A percentile compares a stretch with the other conserved stretches of the same genome.
Evolutionary conservation across 495 filamentous ascomycete species (phyloP).

Genomic region (Talaromyces ruber): DNA sequence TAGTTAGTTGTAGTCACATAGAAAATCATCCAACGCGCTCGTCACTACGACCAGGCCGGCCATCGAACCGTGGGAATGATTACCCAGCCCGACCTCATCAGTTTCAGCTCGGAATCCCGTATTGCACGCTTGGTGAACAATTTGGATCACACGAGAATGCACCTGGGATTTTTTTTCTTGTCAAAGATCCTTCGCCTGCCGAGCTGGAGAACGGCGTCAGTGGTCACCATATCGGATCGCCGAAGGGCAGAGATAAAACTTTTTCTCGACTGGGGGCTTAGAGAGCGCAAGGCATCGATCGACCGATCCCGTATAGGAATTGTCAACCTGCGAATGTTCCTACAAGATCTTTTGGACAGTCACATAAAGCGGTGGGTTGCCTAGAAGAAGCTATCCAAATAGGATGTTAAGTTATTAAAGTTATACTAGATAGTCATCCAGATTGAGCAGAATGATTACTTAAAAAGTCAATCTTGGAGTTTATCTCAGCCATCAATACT

Average conservation of each 20-base stretch:
- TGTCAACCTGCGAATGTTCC: conserved; percentile 14
- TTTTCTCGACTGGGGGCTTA: conserved; percentile 14
- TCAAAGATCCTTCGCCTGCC: conserved; percentile 28
- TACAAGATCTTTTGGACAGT: conserved; percentile 16
- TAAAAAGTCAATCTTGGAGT: too few species aligned
- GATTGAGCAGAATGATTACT: too few species aligned
- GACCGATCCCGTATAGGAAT: conserved; percentile 15
- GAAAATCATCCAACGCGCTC: conserved; percentile 34
- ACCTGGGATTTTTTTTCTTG: conserved; percentile 35
- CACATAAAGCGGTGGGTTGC: conserved; percentile 20
- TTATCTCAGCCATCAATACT: too few species aligned
- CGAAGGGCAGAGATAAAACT: conserved; percentile 7
- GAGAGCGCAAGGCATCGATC: conserved; percentile 12
- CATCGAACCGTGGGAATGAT: conserved; percentile 47
- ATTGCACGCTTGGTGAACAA: conserved; percentile 30
- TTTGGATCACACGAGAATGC: conserved; percentile 31
- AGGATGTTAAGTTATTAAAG: too few species aligned
- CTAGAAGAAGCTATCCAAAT: too few species aligned
- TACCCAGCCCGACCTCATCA: conserved; percentile 42
- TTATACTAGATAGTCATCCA: too few species aligned
- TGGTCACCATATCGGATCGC: not conserved
- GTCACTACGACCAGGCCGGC: conserved; percentile 33
- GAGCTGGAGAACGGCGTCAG: conserved; percentile 10
- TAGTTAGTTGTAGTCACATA: too few species aligned
- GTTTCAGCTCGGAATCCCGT: conserved; percentile 17